phyloP scores from a whole-genome alignment of 2,329 filamentous ascomycete species.

The Fusarium sp. region DNA sequence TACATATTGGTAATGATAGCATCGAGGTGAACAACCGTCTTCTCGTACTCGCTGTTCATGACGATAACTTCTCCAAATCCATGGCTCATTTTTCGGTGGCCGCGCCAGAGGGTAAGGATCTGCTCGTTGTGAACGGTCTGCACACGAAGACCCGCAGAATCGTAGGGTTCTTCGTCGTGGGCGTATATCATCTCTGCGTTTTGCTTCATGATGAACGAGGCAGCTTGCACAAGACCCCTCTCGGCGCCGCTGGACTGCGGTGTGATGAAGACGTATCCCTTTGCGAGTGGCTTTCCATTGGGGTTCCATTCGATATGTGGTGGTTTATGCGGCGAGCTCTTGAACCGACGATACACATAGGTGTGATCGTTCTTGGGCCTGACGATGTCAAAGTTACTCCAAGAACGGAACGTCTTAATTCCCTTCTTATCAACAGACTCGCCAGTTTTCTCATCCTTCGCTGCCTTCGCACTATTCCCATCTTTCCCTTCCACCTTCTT shows the following conservation, averaged over 20 bases:
- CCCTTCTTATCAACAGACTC: not conserved
- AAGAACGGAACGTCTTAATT: conserved; percentile 22
- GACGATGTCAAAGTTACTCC: conserved; percentile 32
- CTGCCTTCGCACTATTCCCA: not conserved
- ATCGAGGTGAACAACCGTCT: conserved; percentile 16
- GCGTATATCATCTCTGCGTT: conserved; percentile 46
- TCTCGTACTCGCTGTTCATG: conserved; percentile 44
- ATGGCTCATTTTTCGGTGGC: conserved; percentile 38
- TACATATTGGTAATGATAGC: conserved; percentile 1
- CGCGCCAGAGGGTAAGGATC: conserved; percentile 45
- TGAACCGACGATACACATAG: conserved; percentile 37
- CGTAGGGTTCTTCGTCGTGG: conserved; percentile 19
- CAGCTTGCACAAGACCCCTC: conserved; percentile 18
- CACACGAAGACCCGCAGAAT: conserved; percentile 37
- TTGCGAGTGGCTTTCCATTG: conserved; percentile 29
- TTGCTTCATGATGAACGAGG: conserved; percentile 37
- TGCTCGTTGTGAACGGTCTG: conserved; percentile 44
- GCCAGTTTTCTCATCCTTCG: not conserved
- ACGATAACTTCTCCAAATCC: conserved; percentile 47
- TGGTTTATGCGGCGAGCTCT: conserved; percentile 37
- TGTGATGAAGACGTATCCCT: conserved; percentile 43
- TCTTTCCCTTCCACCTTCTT: not conserved
- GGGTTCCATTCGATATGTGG: conserved; percentile 29
- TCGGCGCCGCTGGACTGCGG: conserved; percentile 14
- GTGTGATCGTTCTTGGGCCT: conserved; percentile 11